Evolutionary conservation across 2,329 filamentous ascomycete genomes (phyloP).

Genomic region (Colletotrichum karsti): DNA sequence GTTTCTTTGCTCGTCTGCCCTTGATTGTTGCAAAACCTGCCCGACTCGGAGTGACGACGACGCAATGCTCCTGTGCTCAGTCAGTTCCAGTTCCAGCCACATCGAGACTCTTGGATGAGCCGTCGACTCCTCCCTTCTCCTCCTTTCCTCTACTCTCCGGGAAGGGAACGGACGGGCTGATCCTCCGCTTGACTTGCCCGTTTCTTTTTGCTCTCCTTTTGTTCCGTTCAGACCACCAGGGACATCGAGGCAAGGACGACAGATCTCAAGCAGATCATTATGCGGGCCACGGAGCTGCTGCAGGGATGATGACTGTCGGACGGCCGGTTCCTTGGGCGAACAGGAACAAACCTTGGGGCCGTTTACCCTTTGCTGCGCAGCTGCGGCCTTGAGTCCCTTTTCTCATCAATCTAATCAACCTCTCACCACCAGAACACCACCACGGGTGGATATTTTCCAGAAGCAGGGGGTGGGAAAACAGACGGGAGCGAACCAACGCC

Average conservation of each 20-base stretch:
- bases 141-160: background rate
- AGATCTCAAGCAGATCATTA: slow-evolving; percentile 12
- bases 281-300: slow-evolving; percentile 1
- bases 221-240: background rate
- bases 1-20: background rate
- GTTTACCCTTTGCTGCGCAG: background rate
- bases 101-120: background rate
- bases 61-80: background rate
- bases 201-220: background rate
- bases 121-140: background rate
- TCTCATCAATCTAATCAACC: slow-evolving; percentile 16
- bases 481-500: background rate
- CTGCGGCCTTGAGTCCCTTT: background rate
- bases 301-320: slow-evolving; percentile 10
- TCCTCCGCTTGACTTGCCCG: slow-evolving; percentile 5
- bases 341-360: slow-evolving; percentile 8
- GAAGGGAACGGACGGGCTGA: background rate
- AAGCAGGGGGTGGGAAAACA: slow-evolving; percentile 3
- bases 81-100: slow-evolving; percentile 13
- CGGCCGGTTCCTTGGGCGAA: slow-evolving; percentile 10
- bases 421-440: slow-evolving; percentile 24
- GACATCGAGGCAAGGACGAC: background rate
- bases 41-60: background rate
- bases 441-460: slow-evolving; percentile 12
- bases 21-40: background rate